Base-by-base conservation (phyloP, 192 early-diverging fungal genomes). In the Linnemannia hyalina region DNA sequence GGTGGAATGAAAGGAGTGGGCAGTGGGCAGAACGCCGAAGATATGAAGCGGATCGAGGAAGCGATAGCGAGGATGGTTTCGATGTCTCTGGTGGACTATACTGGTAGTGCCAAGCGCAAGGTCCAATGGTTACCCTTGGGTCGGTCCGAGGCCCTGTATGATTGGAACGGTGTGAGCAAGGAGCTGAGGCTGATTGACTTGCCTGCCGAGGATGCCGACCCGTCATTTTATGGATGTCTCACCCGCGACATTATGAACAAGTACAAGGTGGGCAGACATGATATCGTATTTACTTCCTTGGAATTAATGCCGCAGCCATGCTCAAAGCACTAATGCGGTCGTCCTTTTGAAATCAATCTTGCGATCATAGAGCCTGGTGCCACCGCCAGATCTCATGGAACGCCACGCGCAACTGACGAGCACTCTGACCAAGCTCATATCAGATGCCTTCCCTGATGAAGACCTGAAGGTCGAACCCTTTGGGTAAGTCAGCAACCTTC, bases 401-500 rank as follows among this genome's bases (percentile, higher is more conserved):
- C 42, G 72, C 29, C 78, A 80, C 16, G 54, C 75, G 29, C 63
- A 42, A 42, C 36, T 84, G 18, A 70, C 68, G 6, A 35, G 9
- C 1, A 63, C 44, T 22, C 29, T 84, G 7, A 42, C 70, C 46
- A 47, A 60, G 8, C 16, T 77, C 46, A 74, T 84, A 46, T 4
- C 41, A 6, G 29, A 16, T 0, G 73, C 77, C 3, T 84, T 84
- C 35, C 82, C 82, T 42, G 52, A 18, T 1, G 77, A 84, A 35
- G 55, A 75, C 0, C 65, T 84, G n/a, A 70, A 79, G 55, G 82
- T 84, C 13, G 82, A 84, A 35, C 63, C 82, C 9, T 84, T 65
- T 35, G 82, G 82, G 82, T 84, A 73, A 70, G 65, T 16, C n/a
- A 6, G 23, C 44, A n/a, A 18, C 26, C 7, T 7, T 47, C 8